Evolutionary conservation across 2,329 filamentous ascomycete species (phyloP), one percentile per base, ranked within the genome.

Genomic region (Atkinsonella texensis): DNA sequence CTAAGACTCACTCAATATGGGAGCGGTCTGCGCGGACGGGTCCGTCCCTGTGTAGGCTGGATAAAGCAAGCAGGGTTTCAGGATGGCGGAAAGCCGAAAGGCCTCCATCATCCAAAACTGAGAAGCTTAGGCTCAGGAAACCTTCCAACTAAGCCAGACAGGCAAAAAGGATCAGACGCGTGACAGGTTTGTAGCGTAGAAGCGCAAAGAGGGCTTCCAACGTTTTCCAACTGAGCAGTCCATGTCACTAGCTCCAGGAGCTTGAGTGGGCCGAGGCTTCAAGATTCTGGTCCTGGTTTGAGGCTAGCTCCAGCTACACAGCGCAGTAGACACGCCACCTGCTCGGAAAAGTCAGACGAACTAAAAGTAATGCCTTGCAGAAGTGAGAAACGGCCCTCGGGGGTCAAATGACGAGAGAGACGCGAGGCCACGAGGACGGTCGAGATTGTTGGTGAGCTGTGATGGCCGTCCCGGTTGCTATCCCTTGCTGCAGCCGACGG

Each of bases 181-280:
- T 46, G 53, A 50, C 53, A 58, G 51, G 54, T 52, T 49, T 49
- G 28, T 35, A 42, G 23, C 47, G 54, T 48, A 51, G 45, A 55
- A 55, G 52, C 52, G 55, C 52, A 53, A 52, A 45, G 56, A 46
- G 38, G 32, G 52, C 46, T 56, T 52, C 54, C 56, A 56, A 52
- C 53, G 50, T 49, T 49, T 23, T 23, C 20, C 20, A 23, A 4
- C 20, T 23, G 4, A 57, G 51, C 53, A 54, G 55, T 55, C 54
- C 50, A 52, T 49, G 47, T 44, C 17, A 31, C n/a, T 48, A 42
- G 38, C 28, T 28, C 28, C 28, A 28, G 28, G 28, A 28, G 28
- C 48, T 47, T 43, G 47, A 50, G 53, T 54, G 53, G 53, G 48
- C 50, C 50, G 48, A 53, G 17, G 40, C 42, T 48, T 46, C 51